A percentile compares a stretch with the other conserved stretches of the same genome.
Evolutionary conservation across 441 rosid species (phyloP).

Genomic region (Hypseocharis bilobata): DNA sequence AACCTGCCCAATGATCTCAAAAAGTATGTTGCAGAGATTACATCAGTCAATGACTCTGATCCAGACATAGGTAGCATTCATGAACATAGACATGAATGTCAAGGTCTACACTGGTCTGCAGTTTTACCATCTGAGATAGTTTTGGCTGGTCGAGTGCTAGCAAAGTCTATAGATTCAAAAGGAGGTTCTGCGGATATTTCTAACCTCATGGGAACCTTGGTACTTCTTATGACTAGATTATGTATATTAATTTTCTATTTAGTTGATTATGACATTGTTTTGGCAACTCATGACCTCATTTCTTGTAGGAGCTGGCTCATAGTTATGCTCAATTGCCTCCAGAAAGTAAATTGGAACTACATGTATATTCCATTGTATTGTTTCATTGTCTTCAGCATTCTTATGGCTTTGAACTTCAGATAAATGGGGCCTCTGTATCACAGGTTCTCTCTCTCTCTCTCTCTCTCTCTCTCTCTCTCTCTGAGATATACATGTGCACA

Average conservation of each 20-base stretch:
- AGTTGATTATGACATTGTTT: not conserved
- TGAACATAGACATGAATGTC: conserved; percentile 82
- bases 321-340: conserved; percentile 43
- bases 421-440: conserved; percentile 44
- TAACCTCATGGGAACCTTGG: conserved; percentile 35
- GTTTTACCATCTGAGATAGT: conserved; percentile 63
- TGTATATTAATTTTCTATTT: conserved; percentile 12
- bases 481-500: not conserved
- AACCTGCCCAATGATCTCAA: conserved; percentile 28
- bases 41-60: conserved; percentile 19
- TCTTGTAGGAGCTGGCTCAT: conserved; percentile 53
- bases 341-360: conserved; percentile 66
- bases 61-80: conserved; percentile 31
- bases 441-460: conserved; percentile 40
- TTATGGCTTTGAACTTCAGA: conserved; percentile 37
- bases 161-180: conserved; percentile 38
- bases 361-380: conserved; percentile 55
- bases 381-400: conserved; percentile 51
- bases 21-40: conserved; percentile 37
- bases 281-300: conserved; percentile 20
- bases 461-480: conserved; percentile 20
- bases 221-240: conserved; percentile 23
- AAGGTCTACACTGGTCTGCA: conserved; percentile 70
- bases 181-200: conserved; percentile 25
- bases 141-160: conserved; percentile 64